phyloP scores from a whole-genome alignment of 1,139 yeast species.

The Lodderomyces parapsilosis region DNA sequence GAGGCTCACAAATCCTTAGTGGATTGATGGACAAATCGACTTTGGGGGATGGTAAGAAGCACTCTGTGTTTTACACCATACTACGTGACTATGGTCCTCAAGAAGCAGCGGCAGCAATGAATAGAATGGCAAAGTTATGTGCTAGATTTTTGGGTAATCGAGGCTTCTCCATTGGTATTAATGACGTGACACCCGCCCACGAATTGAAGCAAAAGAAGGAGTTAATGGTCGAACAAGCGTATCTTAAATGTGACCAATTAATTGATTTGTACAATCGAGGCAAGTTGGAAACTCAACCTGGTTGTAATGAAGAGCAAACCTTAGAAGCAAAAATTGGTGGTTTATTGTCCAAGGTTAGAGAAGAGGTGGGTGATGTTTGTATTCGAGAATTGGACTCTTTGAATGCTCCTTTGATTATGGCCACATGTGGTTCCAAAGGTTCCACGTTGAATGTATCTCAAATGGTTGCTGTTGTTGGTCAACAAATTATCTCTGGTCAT shows the following conservation, averaged over 20 bases:
- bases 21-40: constrained; percentile 98
- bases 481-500: constrained; percentile 96
- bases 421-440: constrained; percentile 99
- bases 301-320: constrained; percentile 98
- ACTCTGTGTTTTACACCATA: constrained; percentile 92
- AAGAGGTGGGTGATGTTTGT: constrained; percentile 98
- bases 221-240: constrained; percentile 86
- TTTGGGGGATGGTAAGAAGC: constrained; percentile 97
- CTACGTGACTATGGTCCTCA: constrained; percentile 93
- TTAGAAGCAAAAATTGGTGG: constrained; percentile 98
- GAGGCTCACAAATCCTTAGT: constrained; percentile 84
- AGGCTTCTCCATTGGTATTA: constrained; percentile 96
- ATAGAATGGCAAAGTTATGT: constrained; percentile 96
- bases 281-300: constrained; percentile 95
- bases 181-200: constrained; percentile 92
- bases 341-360: constrained; percentile 91
- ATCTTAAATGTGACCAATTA: constrained; percentile 86
- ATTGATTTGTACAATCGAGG: constrained; percentile 81
- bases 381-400: constrained; percentile 84
- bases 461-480: constrained; percentile 99
- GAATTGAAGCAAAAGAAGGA: constrained; percentile 80
- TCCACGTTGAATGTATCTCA: constrained; percentile 97
- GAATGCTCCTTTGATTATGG: constrained; percentile 98
- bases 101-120: constrained; percentile 96
- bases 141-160: constrained; percentile 92